Percentiles rank a stretch among this genome's conserved stretches.
Conservation (phyloP, 768 basidiomycete species). For the Leucosporidium yakuticum region DNA sequence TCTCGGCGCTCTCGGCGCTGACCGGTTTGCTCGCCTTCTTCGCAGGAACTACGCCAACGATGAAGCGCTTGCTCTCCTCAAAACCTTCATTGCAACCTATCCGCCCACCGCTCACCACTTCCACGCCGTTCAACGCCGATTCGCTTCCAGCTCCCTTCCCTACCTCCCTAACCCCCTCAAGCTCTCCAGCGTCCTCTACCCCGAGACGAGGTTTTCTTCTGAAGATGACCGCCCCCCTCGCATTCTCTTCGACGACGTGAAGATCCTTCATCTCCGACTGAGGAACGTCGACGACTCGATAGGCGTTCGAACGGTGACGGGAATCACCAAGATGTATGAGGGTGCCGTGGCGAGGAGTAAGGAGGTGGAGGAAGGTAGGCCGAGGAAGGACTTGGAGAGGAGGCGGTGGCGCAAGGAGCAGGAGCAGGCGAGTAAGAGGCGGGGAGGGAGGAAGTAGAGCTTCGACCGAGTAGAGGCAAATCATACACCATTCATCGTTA, state of each 20-base stretch:
- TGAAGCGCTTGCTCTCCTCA: conserved; percentile 29
- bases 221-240: conserved; percentile 13
- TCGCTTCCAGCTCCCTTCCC: not conserved
- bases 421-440: not conserved
- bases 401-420: conserved; percentile 4
- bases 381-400: not conserved
- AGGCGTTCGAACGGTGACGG: conserved; percentile 16
- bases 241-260: conserved; percentile 19
- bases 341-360: conserved; percentile 6
- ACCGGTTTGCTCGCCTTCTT: not conserved
- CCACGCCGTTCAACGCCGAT: not conserved
- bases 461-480: too few species aligned
- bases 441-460: not conserved
- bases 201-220: conserved; percentile 21
- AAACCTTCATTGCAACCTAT: conserved; percentile 27
- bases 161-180: conserved; percentile 5
- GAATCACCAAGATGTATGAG: conserved; percentile 18
- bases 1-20: not conserved
- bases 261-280: conserved; percentile 24
- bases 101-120: conserved; percentile 9
- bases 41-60: conserved; percentile 13
- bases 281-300: conserved; percentile 17
- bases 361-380: conserved; percentile 6
- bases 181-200: conserved; percentile 21
- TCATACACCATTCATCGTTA: too few species aligned